Evolutionary conservation across 2,329 filamentous ascomycete species (phyloP).

Genomic region (Berkeleyomyces basicola): DNA sequence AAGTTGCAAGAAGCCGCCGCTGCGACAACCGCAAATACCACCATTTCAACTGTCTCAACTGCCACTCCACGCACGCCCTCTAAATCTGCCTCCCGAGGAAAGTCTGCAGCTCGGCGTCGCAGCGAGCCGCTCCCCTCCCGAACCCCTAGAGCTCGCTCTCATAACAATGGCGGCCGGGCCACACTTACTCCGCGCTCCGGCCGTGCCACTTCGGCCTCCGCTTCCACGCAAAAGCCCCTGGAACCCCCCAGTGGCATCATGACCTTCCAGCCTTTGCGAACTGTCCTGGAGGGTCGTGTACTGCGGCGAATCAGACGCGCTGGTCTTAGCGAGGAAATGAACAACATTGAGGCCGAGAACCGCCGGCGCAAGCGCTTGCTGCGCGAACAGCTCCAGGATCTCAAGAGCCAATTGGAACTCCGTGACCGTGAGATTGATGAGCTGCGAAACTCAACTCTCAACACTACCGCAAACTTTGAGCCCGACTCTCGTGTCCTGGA

Average conservation of each 20-base stretch:
- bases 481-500: conserved; percentile 23
- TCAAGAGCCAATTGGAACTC: conserved; percentile 31
- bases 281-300: conserved; percentile 39
- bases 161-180: conserved; percentile 8
- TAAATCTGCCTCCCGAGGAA: not conserved
- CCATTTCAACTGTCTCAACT: not conserved
- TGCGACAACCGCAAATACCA: not conserved
- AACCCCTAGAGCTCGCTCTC: not conserved
- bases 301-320: conserved; percentile 40
- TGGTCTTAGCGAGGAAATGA: conserved; percentile 41
- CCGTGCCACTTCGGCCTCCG: not conserved
- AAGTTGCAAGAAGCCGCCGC: conserved; percentile 1
- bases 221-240: conserved; percentile 9
- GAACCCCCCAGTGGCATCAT: conserved; percentile 18
- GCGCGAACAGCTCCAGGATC: conserved; percentile 30
- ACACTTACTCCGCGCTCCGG: conserved; percentile 3
- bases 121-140: not conserved
- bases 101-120: not conserved
- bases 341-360: conserved; percentile 32
- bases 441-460: conserved; percentile 32
- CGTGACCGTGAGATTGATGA: conserved; percentile 38
- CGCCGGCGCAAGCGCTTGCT: conserved; percentile 24
- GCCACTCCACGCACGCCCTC: not conserved
- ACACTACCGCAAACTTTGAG: conserved; percentile 27
- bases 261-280: conserved; percentile 33